Evolutionary conservation across 2,329 filamentous ascomycete genomes (phyloP), one percentile per base, ranked within the genome.

Genomic region (Venturia oleaginea): DNA sequence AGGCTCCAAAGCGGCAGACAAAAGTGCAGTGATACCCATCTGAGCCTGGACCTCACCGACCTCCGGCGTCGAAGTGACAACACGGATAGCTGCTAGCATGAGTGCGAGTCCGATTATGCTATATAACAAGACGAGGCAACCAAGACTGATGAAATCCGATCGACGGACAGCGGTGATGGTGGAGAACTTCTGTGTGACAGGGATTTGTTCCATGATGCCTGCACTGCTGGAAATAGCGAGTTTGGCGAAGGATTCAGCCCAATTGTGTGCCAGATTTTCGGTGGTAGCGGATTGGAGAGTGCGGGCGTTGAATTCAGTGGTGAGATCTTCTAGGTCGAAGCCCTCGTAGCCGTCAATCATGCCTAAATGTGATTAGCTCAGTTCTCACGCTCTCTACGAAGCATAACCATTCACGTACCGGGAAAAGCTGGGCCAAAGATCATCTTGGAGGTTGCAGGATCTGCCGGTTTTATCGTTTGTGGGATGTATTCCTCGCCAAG

Each of bases 171-270:
- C 59, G 40, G 37, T 60, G 10, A 60, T 24, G 59, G 15, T 22
- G 34, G n/a, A 27, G 59, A 60, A 60, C 22, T 60, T 1, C 5
- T 24, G 34, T 37, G 34, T 60, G 27, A 40, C 24, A n/a, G 59
- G 59, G 37, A 42, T 30, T 4, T 27, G 40, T 24, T 60, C 17
- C 59, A 60, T 60, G 34, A 60, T 38, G 3, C 59, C 65, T 74
- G 64, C 15, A 77, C 64, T 5, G 67, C 5, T 4, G 69, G 67
- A 64, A 79, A 77, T 0, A 78, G 75, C 0, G 78, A 78, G 0
- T 68, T 66, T 2, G 63, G 61, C 0, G 80, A 77, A 0, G 83
- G 67, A 7, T 65, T 68, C 3, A 6, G 59, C 59, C 59, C 59
- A 60, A n/a, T 60, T 27, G 37, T 60, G 59, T 40, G 34, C 59